Evolutionary conservation across 306 rosid species (phyloP).

Genomic region (Quercus alba): DNA sequence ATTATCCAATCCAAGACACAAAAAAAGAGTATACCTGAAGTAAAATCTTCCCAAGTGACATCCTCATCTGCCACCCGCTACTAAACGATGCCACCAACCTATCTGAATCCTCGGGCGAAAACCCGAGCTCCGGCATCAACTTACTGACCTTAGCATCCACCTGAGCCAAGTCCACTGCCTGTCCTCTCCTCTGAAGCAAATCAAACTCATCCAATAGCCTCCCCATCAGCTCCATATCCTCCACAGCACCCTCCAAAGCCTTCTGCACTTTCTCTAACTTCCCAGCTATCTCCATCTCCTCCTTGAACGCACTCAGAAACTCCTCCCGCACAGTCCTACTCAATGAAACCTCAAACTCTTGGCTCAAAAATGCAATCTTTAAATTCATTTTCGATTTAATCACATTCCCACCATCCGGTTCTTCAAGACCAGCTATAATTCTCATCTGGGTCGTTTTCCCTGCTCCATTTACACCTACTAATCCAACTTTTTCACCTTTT

Average conservation of each 20-base stretch:
- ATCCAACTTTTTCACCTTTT: slow-evolving; percentile 84
- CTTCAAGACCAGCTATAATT: slow-evolving; percentile 80
- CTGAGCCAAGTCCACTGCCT: slow-evolving; percentile 59
- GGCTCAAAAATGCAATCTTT: slow-evolving; percentile 89
- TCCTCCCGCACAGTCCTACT: slow-evolving; percentile 92
- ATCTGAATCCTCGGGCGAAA: slow-evolving; percentile 74
- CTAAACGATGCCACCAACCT: slow-evolving; percentile 95
- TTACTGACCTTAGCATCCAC: slow-evolving; percentile 82
- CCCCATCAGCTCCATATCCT: slow-evolving; percentile 91
- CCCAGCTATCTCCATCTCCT: slow-evolving; percentile 77
- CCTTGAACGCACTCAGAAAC: slow-evolving; percentile 82
- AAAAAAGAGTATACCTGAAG: slow-evolving; percentile 62
- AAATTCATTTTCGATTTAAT: slow-evolving; percentile 67
- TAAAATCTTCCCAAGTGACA: slow-evolving; percentile 96
- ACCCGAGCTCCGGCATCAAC: slow-evolving; percentile 90
- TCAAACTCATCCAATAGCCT: slow-evolving; percentile 93
- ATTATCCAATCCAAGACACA: not conserved
- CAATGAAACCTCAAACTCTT: slow-evolving; percentile 83
- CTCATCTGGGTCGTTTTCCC: slow-evolving; percentile 97
- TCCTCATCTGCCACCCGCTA: slow-evolving; percentile 99
- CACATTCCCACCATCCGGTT: slow-evolving; percentile 82
- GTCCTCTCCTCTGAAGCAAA: slow-evolving; percentile 79
- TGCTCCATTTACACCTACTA: slow-evolving; percentile 94
- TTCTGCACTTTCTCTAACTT: slow-evolving; percentile 88
- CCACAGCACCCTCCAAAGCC: slow-evolving; percentile 75